Percentiles rank a stretch among this genome's conserved stretches.
phyloP scores from a whole-genome alignment of 2,329 filamentous ascomycete species.

The Didymella glomerata region DNA sequence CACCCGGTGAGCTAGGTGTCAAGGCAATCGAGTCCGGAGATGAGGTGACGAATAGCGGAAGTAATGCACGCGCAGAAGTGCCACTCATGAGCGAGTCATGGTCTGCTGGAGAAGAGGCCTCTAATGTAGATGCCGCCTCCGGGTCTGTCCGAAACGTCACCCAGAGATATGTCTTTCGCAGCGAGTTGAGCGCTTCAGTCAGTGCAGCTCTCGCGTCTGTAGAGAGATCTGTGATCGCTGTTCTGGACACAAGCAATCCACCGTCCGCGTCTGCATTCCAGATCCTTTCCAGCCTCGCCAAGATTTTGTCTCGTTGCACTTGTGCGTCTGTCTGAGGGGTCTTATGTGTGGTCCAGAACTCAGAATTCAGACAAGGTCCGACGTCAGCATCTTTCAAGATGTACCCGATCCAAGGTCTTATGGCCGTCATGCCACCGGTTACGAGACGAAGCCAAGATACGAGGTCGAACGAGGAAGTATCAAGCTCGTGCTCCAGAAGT shows the following conservation, averaged over 20 bases:
- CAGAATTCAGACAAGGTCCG: neutral
- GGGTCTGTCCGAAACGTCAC: neutral
- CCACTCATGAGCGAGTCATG: neutral
- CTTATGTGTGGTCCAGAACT: neutral
- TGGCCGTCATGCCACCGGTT: neutral
- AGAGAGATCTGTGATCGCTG: neutral
- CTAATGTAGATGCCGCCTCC: neutral
- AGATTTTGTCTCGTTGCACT: neutral
- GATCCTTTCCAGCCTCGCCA: neutral
- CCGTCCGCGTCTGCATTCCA: neutral
- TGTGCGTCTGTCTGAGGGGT: neutral
- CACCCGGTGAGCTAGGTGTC: neutral
- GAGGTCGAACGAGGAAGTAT: neutral
- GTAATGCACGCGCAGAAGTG: neutral
- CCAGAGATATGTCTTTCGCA: neutral
- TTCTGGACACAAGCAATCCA: neutral
- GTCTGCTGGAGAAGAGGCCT: neutral
- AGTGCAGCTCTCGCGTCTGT: neutral
- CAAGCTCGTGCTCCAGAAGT: neutral
- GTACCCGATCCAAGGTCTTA: neutral
- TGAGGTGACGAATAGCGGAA: neutral
- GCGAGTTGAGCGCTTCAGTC: neutral
- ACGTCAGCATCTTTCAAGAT: neutral
- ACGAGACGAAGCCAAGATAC: neutral
- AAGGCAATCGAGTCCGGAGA: neutral